Base-by-base conservation (phyloP, 257 asterid species). In the Gynochthodes officinalis region DNA sequence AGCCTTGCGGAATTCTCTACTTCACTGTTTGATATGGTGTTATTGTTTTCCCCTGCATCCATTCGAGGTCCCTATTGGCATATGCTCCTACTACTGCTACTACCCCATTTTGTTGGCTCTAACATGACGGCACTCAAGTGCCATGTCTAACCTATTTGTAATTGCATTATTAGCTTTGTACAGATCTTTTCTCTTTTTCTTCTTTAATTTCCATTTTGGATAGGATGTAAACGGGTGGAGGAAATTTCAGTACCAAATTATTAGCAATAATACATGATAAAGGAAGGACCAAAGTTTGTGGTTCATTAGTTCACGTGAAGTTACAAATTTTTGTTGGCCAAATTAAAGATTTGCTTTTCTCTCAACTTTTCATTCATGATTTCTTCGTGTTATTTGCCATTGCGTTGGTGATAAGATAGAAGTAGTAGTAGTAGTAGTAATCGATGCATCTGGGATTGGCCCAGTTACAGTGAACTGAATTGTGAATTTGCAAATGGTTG, bases 121-220 rank as follows among this genome's bases (percentile, higher is more conserved):
- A 70, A 55, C 74, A 55, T 55, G 54, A 27, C 30, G 19, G 55
- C 74, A 39, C 32, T 40, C 19, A 30, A 39, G 66, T 55, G 74
- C 66, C 18, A 40, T 69, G 48, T 55, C 74, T 70, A 70, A 70
- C 64, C 30, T 39, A 70, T 57, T 54, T 70, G 64, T 13, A 53
- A 52, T 53, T 53, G 53, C 60, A 69, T 53, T 16, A 7, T 35
- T 69, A 35, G 64, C 37, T 16, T 53, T 69, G 74, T 70, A 70
- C 64, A 70, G 74, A 21, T 14, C 23, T 10, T 2, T 11, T 15
- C 13, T 69, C 13, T 69, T 37, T 69, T 53, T 12, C 44, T 15
- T 33, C 42, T 19, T 54, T 18, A 55, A 39, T 55, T 60, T 43
- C 42, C 61, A 7, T 70, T 70, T 70, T 55, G 55, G 74, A 63